Evolutionary conservation across 495 filamentous ascomycete genomes (phyloP).

Genomic region (Neurospora sp.): DNA sequence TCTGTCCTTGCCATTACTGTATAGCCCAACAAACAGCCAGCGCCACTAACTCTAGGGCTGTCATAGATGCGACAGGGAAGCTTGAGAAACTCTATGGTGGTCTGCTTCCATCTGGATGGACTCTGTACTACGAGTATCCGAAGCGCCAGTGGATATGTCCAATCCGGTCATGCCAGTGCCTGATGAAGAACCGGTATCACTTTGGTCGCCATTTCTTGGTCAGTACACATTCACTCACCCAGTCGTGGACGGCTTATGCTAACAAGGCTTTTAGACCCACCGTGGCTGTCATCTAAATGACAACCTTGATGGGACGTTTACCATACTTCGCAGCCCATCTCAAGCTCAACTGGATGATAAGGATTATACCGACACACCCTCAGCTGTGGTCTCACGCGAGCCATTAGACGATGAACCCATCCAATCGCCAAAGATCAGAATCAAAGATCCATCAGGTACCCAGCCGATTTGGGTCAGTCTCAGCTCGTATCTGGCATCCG

Average conservation of each 20-base stretch:
- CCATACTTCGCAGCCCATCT: neutral
- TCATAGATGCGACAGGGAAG: slow-evolving; percentile 3
- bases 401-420: neutral
- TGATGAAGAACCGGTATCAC: neutral
- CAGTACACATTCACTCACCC: neutral
- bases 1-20: neutral
- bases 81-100: slow-evolving; percentile 4
- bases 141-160: neutral
- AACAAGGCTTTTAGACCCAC: neutral
- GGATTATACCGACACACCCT: neutral
- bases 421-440: neutral
- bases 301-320: neutral
- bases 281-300: neutral
- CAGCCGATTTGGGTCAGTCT: neutral
- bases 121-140: neutral
- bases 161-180: neutral
- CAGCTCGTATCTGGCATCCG: neutral
- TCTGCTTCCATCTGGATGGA: slow-evolving; percentile 14
- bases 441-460: neutral
- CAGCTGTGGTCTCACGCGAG: neutral
- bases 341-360: neutral
- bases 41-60: neutral
- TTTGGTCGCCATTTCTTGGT: neutral
- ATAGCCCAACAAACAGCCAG: neutral
- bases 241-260: neutral